phyloP scores from a whole-genome alignment of 495 filamentous ascomycete species.

The Podospora anserina region DNA sequence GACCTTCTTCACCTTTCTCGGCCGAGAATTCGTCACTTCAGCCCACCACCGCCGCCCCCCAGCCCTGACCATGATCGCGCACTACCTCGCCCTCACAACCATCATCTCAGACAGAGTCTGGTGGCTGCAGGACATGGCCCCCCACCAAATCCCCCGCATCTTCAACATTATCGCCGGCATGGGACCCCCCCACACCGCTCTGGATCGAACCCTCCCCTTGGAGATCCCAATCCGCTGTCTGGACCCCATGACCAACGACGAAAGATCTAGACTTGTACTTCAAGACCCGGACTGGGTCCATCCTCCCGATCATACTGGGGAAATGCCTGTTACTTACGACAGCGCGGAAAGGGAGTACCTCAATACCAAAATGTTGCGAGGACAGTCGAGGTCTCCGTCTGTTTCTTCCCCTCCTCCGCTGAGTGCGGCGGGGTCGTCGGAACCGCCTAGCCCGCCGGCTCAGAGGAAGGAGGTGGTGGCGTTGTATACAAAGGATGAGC shows the following conservation, averaged over 20 bases:
- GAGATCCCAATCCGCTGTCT: constrained; percentile 8
- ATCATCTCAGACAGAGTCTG: constrained; percentile 32
- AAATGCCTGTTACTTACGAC: background rate
- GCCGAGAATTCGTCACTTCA: constrained; percentile 49
- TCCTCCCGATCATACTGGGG: background rate
- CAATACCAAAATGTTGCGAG: background rate
- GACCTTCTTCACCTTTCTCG: constrained; percentile 47
- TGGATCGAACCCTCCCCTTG: background rate
- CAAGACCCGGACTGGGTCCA: constrained; percentile 34
- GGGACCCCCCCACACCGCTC: background rate
- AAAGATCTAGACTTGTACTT: constrained; percentile 36
- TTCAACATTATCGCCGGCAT: background rate
- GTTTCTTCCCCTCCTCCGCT: background rate
- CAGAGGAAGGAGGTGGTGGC: background rate
- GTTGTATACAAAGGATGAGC: background rate
- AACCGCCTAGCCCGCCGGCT: background rate
- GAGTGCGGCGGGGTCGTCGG: background rate
- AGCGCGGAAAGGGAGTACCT: background rate
- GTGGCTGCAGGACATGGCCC: constrained; percentile 46
- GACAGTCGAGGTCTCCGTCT: background rate
- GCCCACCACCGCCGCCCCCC: constrained; percentile 51
- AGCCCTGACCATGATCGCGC: constrained; percentile 49
- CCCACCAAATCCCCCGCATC: constrained; percentile 42
- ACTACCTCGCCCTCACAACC: constrained; percentile 46
- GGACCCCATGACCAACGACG: constrained; percentile 16